These are phyloP conservation scores for Dendrostoma leiphaemia DNA, from an alignment of 2,329 filamentous ascomycete genomes.

Conservation along the genomic window DNA sequence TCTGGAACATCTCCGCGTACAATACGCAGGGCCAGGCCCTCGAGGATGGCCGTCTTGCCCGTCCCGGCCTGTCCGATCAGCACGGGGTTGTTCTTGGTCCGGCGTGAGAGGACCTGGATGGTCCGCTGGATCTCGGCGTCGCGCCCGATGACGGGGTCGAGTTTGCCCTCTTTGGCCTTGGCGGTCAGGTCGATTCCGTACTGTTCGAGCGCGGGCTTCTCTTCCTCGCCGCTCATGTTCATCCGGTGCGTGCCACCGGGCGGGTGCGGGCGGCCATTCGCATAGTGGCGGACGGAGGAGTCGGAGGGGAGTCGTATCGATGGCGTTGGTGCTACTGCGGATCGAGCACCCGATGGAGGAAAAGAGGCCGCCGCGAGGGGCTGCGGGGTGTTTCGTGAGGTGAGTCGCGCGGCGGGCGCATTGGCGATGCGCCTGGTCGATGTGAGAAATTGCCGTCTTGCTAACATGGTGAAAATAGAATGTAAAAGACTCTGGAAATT, in stretches of 20 bases:
- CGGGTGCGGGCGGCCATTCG: conserved; percentile 76
- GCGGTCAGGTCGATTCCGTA: conserved; percentile 89
- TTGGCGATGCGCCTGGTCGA: conserved; percentile 32
- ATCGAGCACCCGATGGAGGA: neutral
- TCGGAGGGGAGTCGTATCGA: conserved; percentile 35
- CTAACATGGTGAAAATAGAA: conserved; percentile 32
- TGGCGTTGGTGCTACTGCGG: neutral
- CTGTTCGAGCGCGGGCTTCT: conserved; percentile 87
- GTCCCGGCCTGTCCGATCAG: conserved; percentile 90
- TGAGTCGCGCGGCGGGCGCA: conserved; percentile 25
- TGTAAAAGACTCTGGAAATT: neutral
- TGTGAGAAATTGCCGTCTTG: conserved; percentile 35
- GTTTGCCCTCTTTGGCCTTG: conserved; percentile 79
- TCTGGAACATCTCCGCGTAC: conserved; percentile 92
- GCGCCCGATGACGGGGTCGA: conserved; percentile 93
- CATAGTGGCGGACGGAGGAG: conserved; percentile 51
- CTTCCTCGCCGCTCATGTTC: conserved; percentile 72
- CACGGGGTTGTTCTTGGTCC: conserved; percentile 95
- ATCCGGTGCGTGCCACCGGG: conserved; percentile 93
- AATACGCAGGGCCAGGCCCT: conserved; percentile 87
- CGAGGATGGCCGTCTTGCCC: conserved; percentile 90
- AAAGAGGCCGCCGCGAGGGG: neutral
- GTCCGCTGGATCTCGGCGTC: conserved; percentile 90
- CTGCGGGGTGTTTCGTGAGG: conserved; percentile 21
- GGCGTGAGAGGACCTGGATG: conserved; percentile 86